These are phyloP conservation scores for Phytophthora ramorum DNA, from an alignment of 352 stramenopile species.

Conservation along the genomic window DNA sequence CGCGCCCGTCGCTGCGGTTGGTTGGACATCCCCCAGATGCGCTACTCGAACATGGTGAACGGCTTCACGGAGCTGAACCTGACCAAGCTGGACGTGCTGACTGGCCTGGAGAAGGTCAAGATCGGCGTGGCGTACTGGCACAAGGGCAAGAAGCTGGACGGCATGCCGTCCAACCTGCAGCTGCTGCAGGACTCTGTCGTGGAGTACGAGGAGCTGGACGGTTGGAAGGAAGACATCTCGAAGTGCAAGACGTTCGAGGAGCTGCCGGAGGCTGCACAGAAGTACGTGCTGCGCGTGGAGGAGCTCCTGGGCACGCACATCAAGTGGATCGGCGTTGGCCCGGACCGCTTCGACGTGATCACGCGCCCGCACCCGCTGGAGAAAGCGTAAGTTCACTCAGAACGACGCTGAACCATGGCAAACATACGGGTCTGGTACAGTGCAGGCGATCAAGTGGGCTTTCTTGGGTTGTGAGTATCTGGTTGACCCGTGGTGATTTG, in stretches of 20 bases:
- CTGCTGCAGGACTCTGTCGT: constrained; percentile 93
- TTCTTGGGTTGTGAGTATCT: not conserved
- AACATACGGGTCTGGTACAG: not conserved
- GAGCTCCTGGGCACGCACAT: constrained; percentile 82
- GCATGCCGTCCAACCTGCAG: constrained; percentile 96
- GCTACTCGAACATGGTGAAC: constrained; percentile 95
- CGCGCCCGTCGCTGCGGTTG: constrained; percentile 97
- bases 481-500: not conserved
- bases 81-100: constrained; percentile 99
- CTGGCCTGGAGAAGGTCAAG: constrained; percentile 95
- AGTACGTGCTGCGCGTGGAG: constrained; percentile 98
- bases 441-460: not conserved
- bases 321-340: constrained; percentile 98
- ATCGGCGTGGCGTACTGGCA: constrained; percentile 96
- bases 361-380: constrained; percentile 81
- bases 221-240: constrained; percentile 98
- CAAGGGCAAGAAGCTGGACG: constrained; percentile 93
- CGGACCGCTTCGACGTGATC: constrained; percentile 96
- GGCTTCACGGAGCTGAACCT: constrained; percentile 98
- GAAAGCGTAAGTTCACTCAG: constrained; percentile 49
- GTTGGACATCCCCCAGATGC: constrained; percentile 98
- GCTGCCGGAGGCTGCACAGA: constrained; percentile 94
- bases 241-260: constrained; percentile 97
- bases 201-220: constrained; percentile 94
- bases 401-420: not conserved